Base-by-base conservation (phyloP, 208 protist species). In the Novymonas esmeraldas region DNA sequence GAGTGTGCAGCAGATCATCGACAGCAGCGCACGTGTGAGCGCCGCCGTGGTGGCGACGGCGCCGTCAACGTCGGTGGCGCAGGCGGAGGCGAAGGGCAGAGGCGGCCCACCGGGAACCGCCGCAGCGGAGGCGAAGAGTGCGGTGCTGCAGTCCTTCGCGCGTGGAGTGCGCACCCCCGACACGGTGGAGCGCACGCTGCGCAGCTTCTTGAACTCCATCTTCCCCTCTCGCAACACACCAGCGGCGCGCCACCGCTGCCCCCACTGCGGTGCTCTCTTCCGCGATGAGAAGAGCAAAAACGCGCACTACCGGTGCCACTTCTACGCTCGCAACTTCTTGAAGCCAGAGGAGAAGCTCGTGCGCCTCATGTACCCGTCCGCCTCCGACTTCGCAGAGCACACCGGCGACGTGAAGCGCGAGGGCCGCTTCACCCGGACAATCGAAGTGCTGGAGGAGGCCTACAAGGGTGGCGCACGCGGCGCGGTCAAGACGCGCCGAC, bases 301-400 rank as follows among this genome's bases (percentile, higher is more conserved):
- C 41, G 54, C 76, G 0, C 89, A 95, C 74, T 95, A 92, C 76
- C 81, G 86, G 38, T 85, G 76, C 57, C 89, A 95, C 79, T 92
- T 92, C 64, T 77, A 87, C 76, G 68, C 73, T 48, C 74, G 81
- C 41, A 92, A 88, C 66, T 73, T 78, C 45, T 44, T 84, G 13
- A 62, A 83, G 49, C 72, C 64, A 29, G 82, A 87, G 13, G 74
- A 84, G 41, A 92, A 90, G 59, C 67, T 87, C 55, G 89, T 95
- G 44, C 85, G 89, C 0, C 77, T 95, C 20, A 74, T 78, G 51
- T 84, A 89, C 66, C 85, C 84, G 5, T 78, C 84, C 3, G 60
- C 63, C 46, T 52, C 66, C 4, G 84, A 90, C 54, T 95, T 89
- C 63, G 70, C 79, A 14, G 69, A 77, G 39, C 76, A 83, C 68